These are phyloP conservation scores for Suhomyces tanzawaensis DNA, from an alignment of 805 yeast species.

Conservation along the genomic window DNA sequence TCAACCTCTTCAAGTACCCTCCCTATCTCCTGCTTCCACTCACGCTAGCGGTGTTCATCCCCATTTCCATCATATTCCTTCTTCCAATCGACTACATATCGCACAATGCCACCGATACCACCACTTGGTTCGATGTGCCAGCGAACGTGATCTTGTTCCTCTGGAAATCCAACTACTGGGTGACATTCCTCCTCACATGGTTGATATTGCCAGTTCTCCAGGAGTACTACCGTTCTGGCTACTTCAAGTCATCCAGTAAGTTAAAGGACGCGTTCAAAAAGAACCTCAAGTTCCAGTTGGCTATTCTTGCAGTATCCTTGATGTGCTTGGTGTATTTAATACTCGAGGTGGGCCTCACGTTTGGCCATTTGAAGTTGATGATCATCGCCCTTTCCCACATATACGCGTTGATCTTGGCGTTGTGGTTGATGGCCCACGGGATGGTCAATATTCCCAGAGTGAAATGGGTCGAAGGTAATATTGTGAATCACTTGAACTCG, in stretches of 20 bases:
- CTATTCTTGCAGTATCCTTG: conserved; percentile 51
- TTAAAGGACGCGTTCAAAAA: conserved; percentile 55
- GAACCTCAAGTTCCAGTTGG: conserved; percentile 59
- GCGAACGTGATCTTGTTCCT: conserved; percentile 48
- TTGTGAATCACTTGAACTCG: conserved; percentile 27
- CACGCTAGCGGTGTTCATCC: conserved; percentile 64
- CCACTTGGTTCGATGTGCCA: conserved; percentile 45
- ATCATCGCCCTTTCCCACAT: conserved; percentile 75
- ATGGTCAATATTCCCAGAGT: conserved; percentile 62
- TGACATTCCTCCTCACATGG: conserved; percentile 80
- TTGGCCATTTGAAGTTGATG: conserved; percentile 59
- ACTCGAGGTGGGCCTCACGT: conserved; percentile 50
- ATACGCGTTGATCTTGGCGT: conserved; percentile 68
- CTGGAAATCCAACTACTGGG: conserved; percentile 81
- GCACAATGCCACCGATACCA: conserved; percentile 34
- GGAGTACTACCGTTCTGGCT: conserved; percentile 70
- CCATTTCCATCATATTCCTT: conserved; percentile 69
- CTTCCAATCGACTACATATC: conserved; percentile 75
- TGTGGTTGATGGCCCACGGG: conserved; percentile 87
- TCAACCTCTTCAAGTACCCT: conserved; percentile 35
- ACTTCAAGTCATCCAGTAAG: conserved; percentile 45
- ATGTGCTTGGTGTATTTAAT: conserved; percentile 60
- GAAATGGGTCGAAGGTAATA: conserved; percentile 37
- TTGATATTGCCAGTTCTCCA: conserved; percentile 67
- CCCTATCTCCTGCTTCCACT: conserved; percentile 46